Evolutionary conservation across 768 basidiomycete genomes (phyloP).

Genomic region (Thelephora aurantiotincta): DNA sequence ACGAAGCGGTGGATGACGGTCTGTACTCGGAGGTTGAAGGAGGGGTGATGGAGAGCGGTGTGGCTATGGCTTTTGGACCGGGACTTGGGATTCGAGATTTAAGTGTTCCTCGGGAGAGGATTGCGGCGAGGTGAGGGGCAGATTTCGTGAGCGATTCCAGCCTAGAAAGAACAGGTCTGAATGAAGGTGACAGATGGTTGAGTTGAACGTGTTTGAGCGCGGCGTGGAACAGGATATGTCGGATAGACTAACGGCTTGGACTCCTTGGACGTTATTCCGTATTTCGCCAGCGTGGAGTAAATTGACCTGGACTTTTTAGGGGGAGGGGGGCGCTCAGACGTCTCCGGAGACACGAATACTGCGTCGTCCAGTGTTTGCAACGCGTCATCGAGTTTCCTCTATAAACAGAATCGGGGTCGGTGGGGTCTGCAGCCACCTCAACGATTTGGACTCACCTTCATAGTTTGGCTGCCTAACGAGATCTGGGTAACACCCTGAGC

Average conservation of each 20-base stretch:
- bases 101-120: constrained; percentile 45
- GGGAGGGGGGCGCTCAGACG: constrained; percentile 24
- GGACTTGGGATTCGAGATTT: constrained; percentile 26
- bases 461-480: background rate
- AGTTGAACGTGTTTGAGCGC: background rate
- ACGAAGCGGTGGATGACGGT: constrained; percentile 63
- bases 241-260: constrained; percentile 18
- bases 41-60: constrained; percentile 15
- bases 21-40: constrained; percentile 46
- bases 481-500: background rate
- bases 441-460: background rate
- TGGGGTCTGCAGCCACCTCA: background rate
- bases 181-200: constrained; percentile 3
- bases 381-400: constrained; percentile 79
- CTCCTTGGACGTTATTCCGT: constrained; percentile 48
- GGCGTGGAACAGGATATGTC: background rate
- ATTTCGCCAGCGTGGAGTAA: constrained; percentile 70
- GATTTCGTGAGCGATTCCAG: constrained; percentile 31
- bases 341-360: constrained; percentile 22
- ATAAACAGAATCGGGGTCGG: background rate
- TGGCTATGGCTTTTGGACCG: constrained; percentile 6
- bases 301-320: constrained; percentile 49
- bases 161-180: constrained; percentile 8
- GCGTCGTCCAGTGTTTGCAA: constrained; percentile 58
- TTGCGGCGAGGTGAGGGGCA: constrained; percentile 59